phyloP scores from a whole-genome alignment of 2,329 filamentous ascomycete species.

The Aspergillus fumigatiaffinis region DNA sequence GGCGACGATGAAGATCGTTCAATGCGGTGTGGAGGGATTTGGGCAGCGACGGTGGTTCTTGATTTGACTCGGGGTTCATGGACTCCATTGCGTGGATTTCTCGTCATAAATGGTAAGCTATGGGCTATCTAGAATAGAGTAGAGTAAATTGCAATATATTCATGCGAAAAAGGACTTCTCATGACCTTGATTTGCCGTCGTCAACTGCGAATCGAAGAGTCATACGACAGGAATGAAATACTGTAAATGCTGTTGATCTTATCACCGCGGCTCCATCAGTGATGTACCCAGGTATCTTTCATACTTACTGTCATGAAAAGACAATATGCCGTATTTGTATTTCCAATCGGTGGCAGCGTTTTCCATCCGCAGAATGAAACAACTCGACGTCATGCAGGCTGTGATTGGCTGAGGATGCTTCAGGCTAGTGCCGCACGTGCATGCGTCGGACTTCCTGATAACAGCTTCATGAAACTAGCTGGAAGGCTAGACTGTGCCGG shows the following conservation, averaged over 20 bases:
- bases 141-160: background rate
- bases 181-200: background rate
- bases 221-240: background rate
- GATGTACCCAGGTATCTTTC: background rate
- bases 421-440: conserved; percentile 5
- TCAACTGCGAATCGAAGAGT: background rate
- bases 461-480: background rate
- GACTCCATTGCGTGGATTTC: background rate
- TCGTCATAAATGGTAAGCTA: background rate
- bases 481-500: background rate
- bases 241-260: background rate
- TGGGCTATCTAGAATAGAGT: background rate
- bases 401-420: conserved; percentile 1
- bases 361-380: background rate
- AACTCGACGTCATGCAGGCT: background rate
- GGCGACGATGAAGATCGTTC: conserved; percentile 29
- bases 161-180: background rate
- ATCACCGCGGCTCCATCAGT: background rate
- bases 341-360: background rate
- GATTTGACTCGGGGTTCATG: conserved; percentile 1
- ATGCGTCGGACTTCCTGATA: background rate
- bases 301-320: background rate
- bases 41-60: conserved; percentile 15
- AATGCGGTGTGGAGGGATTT: conserved; percentile 30
- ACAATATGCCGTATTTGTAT: background rate